Conservation (phyloP, 129 eudicot species). For the Apium graveolens region DNA sequence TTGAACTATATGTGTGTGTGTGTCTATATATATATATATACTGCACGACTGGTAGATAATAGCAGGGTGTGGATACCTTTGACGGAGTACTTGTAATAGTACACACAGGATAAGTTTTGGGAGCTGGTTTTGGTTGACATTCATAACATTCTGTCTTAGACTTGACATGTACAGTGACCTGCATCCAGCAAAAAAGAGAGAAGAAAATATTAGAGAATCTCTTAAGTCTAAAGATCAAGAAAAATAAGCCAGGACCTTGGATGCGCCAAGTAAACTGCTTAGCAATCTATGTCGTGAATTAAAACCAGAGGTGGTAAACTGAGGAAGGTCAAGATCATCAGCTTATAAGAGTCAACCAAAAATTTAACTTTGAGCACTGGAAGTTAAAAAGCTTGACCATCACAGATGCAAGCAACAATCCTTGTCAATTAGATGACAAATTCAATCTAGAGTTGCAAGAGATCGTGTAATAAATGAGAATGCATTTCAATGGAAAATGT, state of each 20-base stretch:
- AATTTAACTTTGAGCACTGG: not conserved
- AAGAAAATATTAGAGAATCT: not conserved
- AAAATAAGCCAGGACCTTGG: not conserved
- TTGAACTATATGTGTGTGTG: not conserved
- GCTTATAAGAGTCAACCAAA: not conserved
- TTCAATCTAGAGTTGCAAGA: not conserved
- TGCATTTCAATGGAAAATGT: not conserved
- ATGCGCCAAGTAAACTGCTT: not conserved
- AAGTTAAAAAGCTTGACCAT: not conserved
- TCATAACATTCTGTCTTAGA: conserved; percentile 91
- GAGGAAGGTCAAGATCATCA: not conserved
- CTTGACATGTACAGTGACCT: conserved; percentile 96
- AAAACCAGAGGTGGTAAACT: not conserved
- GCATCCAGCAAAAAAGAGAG: conserved; percentile 19
- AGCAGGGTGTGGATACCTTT: conserved; percentile 41
- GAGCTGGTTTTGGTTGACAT: conserved; percentile 98
- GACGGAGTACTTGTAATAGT: conserved; percentile 98
- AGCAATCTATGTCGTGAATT: not conserved
- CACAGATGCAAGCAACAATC: not conserved
- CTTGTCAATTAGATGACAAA: not conserved
- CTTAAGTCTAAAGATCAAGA: not conserved
- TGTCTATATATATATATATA: not conserved
- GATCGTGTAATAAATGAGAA: not conserved
- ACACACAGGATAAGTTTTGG: conserved; percentile 97
- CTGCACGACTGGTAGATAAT: not conserved